phyloP scores from a whole-genome alignment of 2,329 filamentous ascomycete species.

The Tolypocladium tundrense region DNA sequence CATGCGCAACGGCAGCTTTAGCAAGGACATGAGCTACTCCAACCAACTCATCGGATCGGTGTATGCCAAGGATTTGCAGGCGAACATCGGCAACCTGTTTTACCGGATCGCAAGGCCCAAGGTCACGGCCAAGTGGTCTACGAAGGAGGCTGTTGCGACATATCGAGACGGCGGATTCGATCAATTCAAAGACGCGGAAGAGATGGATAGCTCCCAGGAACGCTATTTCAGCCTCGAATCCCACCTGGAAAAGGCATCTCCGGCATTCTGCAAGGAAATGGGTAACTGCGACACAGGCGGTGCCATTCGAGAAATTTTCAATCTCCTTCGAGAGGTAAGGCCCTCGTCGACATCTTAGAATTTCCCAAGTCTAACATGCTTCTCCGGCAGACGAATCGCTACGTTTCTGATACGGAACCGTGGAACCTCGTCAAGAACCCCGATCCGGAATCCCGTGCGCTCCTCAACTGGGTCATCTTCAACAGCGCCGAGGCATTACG shows the following conservation, averaged over 20 bases:
- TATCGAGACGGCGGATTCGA: slow-evolving; percentile 16
- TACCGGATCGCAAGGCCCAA: slow-evolving; percentile 59
- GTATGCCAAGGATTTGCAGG: slow-evolving; percentile 72
- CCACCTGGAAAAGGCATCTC: slow-evolving; percentile 9
- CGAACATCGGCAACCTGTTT: slow-evolving; percentile 70
- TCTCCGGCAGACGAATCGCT: slow-evolving; percentile 25
- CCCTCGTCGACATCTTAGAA: no score
- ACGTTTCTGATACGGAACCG: slow-evolving; percentile 51
- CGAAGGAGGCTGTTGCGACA: slow-evolving; percentile 43
- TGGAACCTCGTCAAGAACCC: slow-evolving; percentile 49
- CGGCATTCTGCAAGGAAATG: slow-evolving; percentile 44
- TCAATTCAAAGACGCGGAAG: background rate
- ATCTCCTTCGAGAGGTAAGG: slow-evolving; percentile 47
- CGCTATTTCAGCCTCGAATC: slow-evolving; percentile 16
- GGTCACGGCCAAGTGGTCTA: slow-evolving; percentile 46
- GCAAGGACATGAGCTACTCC: slow-evolving; percentile 72
- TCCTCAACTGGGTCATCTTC: slow-evolving; percentile 55
- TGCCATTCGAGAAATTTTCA: slow-evolving; percentile 56
- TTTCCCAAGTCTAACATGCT: slow-evolving; percentile 6
- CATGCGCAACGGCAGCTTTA: slow-evolving; percentile 66
- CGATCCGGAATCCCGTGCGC: slow-evolving; percentile 20
- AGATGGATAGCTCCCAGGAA: background rate
- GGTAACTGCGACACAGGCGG: slow-evolving; percentile 49
- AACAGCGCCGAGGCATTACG: slow-evolving; percentile 66
- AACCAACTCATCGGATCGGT: slow-evolving; percentile 64